Evolutionary conservation across 2,329 filamentous ascomycete species (phyloP).

Genomic region (Nannizziopsis arthrosporioides): DNA sequence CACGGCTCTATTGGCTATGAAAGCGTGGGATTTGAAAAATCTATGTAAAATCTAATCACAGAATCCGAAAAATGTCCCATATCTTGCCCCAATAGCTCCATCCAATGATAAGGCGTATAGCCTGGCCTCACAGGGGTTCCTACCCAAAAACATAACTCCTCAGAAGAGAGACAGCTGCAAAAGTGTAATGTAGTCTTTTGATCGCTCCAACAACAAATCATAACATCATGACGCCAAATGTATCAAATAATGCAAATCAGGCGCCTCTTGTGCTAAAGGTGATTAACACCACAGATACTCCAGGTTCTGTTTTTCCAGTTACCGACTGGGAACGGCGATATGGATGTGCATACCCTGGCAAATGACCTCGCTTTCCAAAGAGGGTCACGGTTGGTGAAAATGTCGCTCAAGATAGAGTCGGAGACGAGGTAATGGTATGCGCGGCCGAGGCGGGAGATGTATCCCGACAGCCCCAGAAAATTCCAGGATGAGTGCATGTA

Average conservation of each 20-base stretch:
- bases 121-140: background rate
- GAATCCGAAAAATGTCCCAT: no score
- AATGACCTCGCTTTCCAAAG: background rate
- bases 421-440: background rate
- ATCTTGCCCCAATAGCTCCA: background rate
- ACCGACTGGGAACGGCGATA: no score
- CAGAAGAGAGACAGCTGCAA: background rate
- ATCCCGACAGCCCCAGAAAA: conserved; percentile 47
- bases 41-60: background rate
- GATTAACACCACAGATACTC: no score
- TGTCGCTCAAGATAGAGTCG: background rate
- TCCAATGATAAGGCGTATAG: conserved; percentile 2
- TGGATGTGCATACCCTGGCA: no score
- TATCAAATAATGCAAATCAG: no score
- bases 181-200: conserved; percentile 19
- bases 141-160: background rate
- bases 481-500: conserved; percentile 43
- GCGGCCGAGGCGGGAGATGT: conserved; percentile 20
- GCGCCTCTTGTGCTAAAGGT: no score
- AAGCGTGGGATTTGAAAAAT: no score
- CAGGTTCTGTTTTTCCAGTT: no score
- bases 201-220: background rate
- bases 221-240: background rate
- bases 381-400: background rate
- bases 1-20: no score